phyloP scores from a whole-genome alignment of 2,329 filamentous ascomycete genomes.

The Sarocladium brachiariae region DNA sequence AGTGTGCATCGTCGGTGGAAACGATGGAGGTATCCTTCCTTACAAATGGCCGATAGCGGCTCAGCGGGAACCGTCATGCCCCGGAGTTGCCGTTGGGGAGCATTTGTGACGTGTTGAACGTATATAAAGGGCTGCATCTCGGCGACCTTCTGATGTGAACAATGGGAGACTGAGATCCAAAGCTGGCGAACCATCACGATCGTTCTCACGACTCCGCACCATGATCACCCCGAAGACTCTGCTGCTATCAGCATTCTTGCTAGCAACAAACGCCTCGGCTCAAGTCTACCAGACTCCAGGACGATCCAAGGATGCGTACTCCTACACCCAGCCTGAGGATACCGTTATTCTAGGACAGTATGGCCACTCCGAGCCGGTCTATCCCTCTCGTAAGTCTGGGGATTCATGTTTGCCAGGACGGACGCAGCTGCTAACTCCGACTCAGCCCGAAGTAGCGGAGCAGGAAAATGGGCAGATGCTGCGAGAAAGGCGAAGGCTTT shows the following conservation, averaged over 20 bases:
- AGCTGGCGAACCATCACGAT: too few species aligned
- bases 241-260: conserved; percentile 32
- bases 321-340: conserved; percentile 32
- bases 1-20: too few species aligned
- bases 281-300: conserved; percentile 17
- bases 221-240: neutral
- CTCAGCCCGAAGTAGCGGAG: conserved; percentile 29
- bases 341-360: conserved; percentile 33
- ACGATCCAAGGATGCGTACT: conserved; percentile 25
- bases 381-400: conserved; percentile 28
- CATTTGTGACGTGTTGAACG: too few species aligned
- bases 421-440: neutral
- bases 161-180: too few species aligned
- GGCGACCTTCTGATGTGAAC: too few species aligned
- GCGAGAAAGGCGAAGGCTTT: conserved; percentile 29
- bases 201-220: neutral
- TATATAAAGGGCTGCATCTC: too few species aligned
- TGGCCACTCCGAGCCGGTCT: conserved; percentile 29
- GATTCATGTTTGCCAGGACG: conserved; percentile 9
- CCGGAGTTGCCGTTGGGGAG: too few species aligned
- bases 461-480: conserved; percentile 28
- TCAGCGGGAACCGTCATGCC: too few species aligned
- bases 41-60: too few species aligned
- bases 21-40: too few species aligned
- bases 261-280: conserved; percentile 21